Evolutionary conservation across 805 yeast species (phyloP).

Genomic region (Candida bentonensis): DNA sequence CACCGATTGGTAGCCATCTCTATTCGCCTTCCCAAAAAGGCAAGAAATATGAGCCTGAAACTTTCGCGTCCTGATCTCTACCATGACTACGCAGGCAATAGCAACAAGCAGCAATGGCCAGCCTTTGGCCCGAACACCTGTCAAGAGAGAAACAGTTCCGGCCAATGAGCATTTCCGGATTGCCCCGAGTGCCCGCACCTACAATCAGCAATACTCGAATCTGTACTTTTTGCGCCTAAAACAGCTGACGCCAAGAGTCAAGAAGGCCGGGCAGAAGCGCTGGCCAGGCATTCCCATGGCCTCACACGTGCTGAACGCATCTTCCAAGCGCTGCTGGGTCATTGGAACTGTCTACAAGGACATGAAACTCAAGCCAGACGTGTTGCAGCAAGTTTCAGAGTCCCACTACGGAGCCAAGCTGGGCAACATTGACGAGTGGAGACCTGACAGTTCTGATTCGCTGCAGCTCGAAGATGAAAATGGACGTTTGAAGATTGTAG

Average conservation of each 20-base stretch:
- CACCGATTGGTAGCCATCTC: too few relatives aligned
- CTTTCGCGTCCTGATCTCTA: too few relatives aligned
- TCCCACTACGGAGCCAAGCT: conserved; percentile 23
- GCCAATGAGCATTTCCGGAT: conserved; percentile 9
- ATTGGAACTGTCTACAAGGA: conserved; percentile 80
- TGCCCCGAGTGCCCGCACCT: background rate
- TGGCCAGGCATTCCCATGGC: conserved; percentile 42
- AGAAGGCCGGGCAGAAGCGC: conserved; percentile 31
- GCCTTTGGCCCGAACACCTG: background rate
- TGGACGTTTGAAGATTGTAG: conserved; percentile 68
- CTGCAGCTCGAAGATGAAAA: conserved; percentile 82
- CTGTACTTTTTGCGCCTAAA: conserved; percentile 41
- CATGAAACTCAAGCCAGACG: conserved; percentile 71
- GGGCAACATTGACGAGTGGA: conserved; percentile 29
- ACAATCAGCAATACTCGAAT: conserved; percentile 38
- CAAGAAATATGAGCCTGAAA: too few relatives aligned
- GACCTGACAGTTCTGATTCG: conserved; percentile 31
- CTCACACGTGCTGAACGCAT: conserved; percentile 46
- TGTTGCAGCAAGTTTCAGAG: conserved; percentile 64
- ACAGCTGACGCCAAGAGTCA: conserved; percentile 32
- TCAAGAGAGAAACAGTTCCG: background rate
- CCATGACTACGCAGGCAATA: conserved; percentile 1
- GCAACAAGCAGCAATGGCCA: conserved; percentile 8
- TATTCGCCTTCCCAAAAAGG: too few relatives aligned
- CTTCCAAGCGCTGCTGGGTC: conserved; percentile 57